Conservation (phyloP, 2,329 filamentous ascomycete species). For the Xenosphaeropsis pyriputrescens region DNA sequence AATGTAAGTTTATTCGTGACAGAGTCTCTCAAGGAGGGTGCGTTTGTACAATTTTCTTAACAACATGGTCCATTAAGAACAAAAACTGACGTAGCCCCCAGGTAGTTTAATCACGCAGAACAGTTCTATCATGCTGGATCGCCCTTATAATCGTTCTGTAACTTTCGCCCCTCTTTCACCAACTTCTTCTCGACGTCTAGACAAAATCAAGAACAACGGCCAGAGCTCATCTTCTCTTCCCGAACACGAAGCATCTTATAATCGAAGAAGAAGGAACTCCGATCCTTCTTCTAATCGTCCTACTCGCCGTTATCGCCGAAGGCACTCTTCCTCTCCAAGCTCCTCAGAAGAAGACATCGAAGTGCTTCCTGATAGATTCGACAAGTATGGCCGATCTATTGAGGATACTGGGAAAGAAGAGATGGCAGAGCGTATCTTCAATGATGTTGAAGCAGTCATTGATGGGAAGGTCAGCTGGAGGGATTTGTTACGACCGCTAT, state of each 20-base stretch:
- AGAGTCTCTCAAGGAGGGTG: constrained; percentile 13
- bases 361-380: constrained; percentile 15
- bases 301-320: constrained; percentile 7
- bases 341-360: constrained; percentile 8
- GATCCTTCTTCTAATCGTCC: constrained; percentile 14
- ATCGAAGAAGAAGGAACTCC: constrained; percentile 10
- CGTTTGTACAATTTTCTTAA: constrained; percentile 7
- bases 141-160: constrained; percentile 13
- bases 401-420: constrained; percentile 7
- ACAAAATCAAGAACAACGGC: constrained; percentile 4
- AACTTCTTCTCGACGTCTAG: constrained; percentile 10
- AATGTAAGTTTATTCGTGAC: constrained; percentile 17
- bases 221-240: no score
- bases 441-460: constrained; percentile 13
- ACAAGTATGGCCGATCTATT: constrained; percentile 12
- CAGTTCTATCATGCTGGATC: background rate
- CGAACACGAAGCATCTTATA: background rate
- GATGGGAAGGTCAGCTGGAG: constrained; percentile 15
- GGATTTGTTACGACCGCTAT: constrained; percentile 8
- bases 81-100: constrained; percentile 3
- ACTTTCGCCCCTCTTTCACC: constrained; percentile 17
- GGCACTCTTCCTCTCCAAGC: constrained; percentile 2
- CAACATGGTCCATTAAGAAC: background rate
- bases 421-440: constrained; percentile 14
- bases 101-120: constrained; percentile 1